A percentile compares a stretch with the other conserved stretches of the same genome.
Conservation (phyloP, 352 stramenopile genomes). For the Phytophthora meadii region DNA sequence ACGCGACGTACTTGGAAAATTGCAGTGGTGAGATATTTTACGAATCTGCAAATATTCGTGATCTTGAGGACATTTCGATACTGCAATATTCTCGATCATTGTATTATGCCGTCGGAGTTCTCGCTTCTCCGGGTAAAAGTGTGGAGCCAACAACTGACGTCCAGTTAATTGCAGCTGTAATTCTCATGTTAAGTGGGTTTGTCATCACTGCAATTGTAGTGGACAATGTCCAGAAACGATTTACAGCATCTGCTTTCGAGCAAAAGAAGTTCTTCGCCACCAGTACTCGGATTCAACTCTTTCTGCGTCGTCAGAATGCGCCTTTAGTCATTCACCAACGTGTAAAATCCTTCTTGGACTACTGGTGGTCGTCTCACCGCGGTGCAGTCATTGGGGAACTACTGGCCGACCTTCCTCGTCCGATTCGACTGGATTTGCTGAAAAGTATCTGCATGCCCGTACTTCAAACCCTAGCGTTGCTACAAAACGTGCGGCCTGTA, state of each 20-base stretch:
- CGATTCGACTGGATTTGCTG: conserved; percentile 56
- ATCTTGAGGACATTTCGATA: no score
- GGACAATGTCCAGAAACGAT: conserved; percentile 60
- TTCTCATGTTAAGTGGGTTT: conserved; percentile 58
- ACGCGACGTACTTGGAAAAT: no score
- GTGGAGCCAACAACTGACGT: conserved; percentile 47
- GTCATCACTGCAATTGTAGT: conserved; percentile 55
- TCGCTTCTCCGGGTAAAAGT: no score
- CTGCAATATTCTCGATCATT: no score
- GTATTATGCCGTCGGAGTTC: no score
- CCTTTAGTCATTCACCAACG: conserved; percentile 54
- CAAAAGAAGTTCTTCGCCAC: conserved; percentile 68
- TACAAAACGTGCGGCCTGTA: conserved; percentile 41
- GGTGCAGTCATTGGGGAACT: conserved; percentile 57
- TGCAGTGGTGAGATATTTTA: no score
- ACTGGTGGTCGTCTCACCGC: conserved; percentile 72
- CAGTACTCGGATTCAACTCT: conserved; percentile 59
- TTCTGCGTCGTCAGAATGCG: conserved; percentile 57
- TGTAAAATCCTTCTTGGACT: conserved; percentile 70
- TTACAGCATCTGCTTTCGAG: conserved; percentile 61
- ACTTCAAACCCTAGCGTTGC: conserved; percentile 49
- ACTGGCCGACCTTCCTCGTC: conserved; percentile 53
- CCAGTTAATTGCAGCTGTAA: conserved; percentile 43
- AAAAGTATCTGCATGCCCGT: conserved; percentile 53
- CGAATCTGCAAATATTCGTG: no score